Percentiles rank a stretch among this genome's conserved stretches.
Evolutionary conservation across 306 rosid genomes (phyloP).

Genomic region (Bauhinia variegata): DNA sequence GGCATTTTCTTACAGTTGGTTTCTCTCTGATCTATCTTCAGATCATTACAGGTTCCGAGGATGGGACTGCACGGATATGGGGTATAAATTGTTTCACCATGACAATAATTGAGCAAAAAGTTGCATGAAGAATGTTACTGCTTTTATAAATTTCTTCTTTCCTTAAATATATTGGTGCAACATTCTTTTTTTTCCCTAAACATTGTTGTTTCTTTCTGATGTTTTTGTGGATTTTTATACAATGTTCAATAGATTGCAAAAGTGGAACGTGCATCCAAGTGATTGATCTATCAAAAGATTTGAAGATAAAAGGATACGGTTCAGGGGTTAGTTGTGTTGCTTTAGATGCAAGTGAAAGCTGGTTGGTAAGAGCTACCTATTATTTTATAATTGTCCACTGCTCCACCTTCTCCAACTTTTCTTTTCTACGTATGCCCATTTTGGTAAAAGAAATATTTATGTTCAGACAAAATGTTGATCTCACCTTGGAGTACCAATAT

Average conservation of each 20-base stretch:
- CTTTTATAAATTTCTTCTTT: constrained; percentile 1
- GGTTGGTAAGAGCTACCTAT: constrained; percentile 74
- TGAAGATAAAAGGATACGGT: constrained; percentile 58
- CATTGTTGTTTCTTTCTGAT: too few species aligned
- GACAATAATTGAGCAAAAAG: constrained; percentile 13
- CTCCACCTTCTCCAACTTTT: constrained; percentile 10
- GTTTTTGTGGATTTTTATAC: constrained; percentile 38
- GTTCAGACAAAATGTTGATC: constrained; percentile 12
- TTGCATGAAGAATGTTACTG: neutral
- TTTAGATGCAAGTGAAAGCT: constrained; percentile 89
- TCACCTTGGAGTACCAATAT: constrained; percentile 3
- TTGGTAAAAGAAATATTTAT: constrained; percentile 24
- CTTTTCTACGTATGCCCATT: constrained; percentile 3
- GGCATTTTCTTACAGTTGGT: constrained; percentile 35
- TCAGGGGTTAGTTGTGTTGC: constrained; percentile 73
- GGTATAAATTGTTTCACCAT: constrained; percentile 53
- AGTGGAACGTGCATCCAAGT: constrained; percentile 79
- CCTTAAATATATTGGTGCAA: constrained; percentile 16
- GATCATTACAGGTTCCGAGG: constrained; percentile 97
- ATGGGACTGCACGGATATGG: constrained; percentile 87
- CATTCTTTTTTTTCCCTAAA: constrained; percentile 21
- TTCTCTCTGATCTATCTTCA: constrained; percentile 44
- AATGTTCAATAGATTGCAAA: constrained; percentile 69
- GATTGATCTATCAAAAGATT: constrained; percentile 64
- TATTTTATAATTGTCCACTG: constrained; percentile 5